These are phyloP conservation scores for Diversispora epigaea DNA, from an alignment of 192 early-diverging fungal genomes.

Conservation along the genomic window DNA sequence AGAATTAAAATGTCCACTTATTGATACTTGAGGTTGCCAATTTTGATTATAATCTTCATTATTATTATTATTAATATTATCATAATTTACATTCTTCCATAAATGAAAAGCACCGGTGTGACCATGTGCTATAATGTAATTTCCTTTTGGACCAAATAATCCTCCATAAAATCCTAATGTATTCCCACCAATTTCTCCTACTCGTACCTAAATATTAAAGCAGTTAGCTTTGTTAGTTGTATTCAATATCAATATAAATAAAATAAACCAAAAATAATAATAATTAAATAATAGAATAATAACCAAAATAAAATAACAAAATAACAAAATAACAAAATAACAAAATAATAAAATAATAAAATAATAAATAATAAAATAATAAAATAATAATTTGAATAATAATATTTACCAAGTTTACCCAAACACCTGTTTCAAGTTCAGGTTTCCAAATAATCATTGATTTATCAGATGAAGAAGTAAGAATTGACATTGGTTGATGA, in stretches of 20 bases:
- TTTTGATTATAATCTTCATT: slow-evolving; percentile 34
- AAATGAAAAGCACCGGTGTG: slow-evolving; percentile 82
- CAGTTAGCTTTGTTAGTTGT: too few relatives aligned
- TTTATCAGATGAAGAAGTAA: slow-evolving; percentile 90
- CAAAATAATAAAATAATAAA: slow-evolving; percentile 21
- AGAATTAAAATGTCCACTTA: slow-evolving; percentile 79
- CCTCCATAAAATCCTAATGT: slow-evolving; percentile 83
- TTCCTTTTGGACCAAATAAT: slow-evolving; percentile 63
- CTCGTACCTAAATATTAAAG: slow-evolving; percentile 51
- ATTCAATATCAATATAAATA: too few relatives aligned
- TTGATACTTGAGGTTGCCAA: slow-evolving; percentile 72
- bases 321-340: background rate
- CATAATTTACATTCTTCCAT: slow-evolving; percentile 61
- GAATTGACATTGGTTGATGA: slow-evolving; percentile 66
- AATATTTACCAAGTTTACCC: slow-evolving; percentile 68
- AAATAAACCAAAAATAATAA: too few relatives aligned
- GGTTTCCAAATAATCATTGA: slow-evolving; percentile 90
- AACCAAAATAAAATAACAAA: too few relatives aligned
- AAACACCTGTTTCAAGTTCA: slow-evolving; percentile 74
- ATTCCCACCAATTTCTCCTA: slow-evolving; percentile 87
- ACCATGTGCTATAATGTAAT: slow-evolving; percentile 70
- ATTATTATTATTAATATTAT: background rate
- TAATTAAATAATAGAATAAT: too few relatives aligned
- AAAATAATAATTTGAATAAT: background rate
- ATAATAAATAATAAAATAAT: background rate